Evolutionary conservation across 164 flowering plant genomes (phyloP), one percentile per base, ranked within the genome.

Genomic region (Tinospora cordifolia): DNA sequence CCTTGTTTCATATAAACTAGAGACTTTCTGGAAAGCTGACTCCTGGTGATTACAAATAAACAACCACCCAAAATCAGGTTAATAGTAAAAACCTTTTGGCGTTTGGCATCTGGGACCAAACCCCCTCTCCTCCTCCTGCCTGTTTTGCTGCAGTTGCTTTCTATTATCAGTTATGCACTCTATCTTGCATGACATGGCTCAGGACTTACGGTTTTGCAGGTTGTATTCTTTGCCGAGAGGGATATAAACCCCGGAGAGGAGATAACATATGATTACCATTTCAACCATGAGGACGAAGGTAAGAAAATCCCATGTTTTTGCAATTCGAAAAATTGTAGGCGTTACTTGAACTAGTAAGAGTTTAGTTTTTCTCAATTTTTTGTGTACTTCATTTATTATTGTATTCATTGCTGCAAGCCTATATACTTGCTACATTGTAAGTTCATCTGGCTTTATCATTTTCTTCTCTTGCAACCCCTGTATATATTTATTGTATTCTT

Each of bases 201-300:
- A 54, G 5, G 12, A 15, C 25, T 22, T 44, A 17, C 27, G 30
- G 17, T n/a, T 17, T 82, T 78, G 82, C 86, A 89, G 93, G 93
- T 89, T 46, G 87, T 89, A 25, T 89, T 87, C 75, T 85, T 87
- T 64, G 88, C 93, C 24, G 88, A 84, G 71, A 81, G 90, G 79
- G 91, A 86, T 67, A 85, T 89, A 69, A 82, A 82, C 70, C 90
- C 88, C 0, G 91, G 93, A 8, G 93, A 89, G 76, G 93, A 87
- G 83, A 84, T 89, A 63, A 87, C 93, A 8, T 87, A 89, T 75
- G 91, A 87, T 54, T 89, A 86, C 81, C 88, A 87, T 80, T 88
- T 88, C 73, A 87, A 85, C 78, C 81, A 83, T 70, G 93, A 89
- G 66, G 90, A 87, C 75, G 91, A 89, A 79, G 93, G 93, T 36